These are phyloP conservation scores for Cyclotella kingstonii DNA, from an alignment of 108 stramenopile genomes.

Conservation along the genomic window DNA sequence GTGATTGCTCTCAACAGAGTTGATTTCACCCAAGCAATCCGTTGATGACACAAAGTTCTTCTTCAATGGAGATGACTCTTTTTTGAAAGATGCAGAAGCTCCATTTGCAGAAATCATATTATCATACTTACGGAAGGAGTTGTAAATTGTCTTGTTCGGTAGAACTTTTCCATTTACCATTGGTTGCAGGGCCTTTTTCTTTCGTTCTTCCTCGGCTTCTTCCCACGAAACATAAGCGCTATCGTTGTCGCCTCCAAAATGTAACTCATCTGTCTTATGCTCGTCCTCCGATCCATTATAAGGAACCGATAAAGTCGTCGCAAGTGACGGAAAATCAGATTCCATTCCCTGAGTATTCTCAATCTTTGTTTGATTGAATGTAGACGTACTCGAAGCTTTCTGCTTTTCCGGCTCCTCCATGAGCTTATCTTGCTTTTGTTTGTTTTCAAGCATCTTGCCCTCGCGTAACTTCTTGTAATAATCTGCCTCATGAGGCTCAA, in stretches of 20 bases:
- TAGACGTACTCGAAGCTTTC: not conserved
- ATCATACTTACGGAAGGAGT: constrained; percentile 72
- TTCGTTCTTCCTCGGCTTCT: constrained; percentile 40
- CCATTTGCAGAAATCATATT: constrained; percentile 27
- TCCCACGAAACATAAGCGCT: constrained; percentile 11
- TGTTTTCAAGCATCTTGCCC: constrained; percentile 6
- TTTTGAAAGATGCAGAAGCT: constrained; percentile 47
- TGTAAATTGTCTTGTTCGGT: constrained; percentile 49
- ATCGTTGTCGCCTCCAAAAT: constrained; percentile 6
- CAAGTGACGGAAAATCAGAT: constrained; percentile 74
- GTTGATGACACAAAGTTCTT: too few relatives aligned
- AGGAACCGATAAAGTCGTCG: constrained; percentile 62
- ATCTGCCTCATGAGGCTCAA: constrained; percentile 59
- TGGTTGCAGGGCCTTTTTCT: constrained; percentile 28
- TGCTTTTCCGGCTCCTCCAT: not conserved
- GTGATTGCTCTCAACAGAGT: not conserved
- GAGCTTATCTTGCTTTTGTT: constrained; percentile 16
- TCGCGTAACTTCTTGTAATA: constrained; percentile 37
- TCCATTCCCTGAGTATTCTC: constrained; percentile 44
- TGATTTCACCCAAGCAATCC: constrained; percentile 2
- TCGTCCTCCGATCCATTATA: constrained; percentile 73
- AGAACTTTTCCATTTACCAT: constrained; percentile 49
- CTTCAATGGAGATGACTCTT: constrained; percentile 2
- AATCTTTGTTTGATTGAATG: not conserved
- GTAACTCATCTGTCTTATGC: constrained; percentile 7